Evolutionary conservation across 371 early-diverging fungal species (phyloP), one percentile per base, ranked within the genome.

Genomic region (Saksenaea vasiformis): DNA sequence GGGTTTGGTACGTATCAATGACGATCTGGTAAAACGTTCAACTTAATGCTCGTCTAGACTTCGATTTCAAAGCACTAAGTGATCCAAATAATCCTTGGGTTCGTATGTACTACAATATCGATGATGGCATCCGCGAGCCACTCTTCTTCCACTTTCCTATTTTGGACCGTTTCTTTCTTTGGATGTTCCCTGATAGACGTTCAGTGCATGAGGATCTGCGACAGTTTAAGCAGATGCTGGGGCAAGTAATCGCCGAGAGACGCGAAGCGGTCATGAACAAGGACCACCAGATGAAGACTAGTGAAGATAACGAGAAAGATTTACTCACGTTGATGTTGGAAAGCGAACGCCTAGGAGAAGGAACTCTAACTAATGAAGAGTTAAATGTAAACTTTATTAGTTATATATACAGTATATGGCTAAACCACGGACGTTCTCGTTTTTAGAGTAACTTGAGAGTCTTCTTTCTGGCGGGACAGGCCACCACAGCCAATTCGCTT

Each of bases 401-500:
- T 69, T 71, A 63, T n/a, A 24, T 19, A 60, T 15, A 4, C 7
- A 43, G 1, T 8, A 22, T n/a, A 7, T 51, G 5, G 11, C 15
- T 24, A 19, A 27, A 9, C 39, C 39, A 14, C 54, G 10, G 3
- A 17, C 15, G 14, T 15, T n/a, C 39, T 34, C n/a, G n/a, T n/a
- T 17, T 27, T 24, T 34, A 77, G 76, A 71, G 61, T 27, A 71
- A 68, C 27, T 38, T 74, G 11, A 65, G 62, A 26, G 31, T 69
- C 0, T 76, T 72, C 17, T 74, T 84, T 58, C 56, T 86, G 0
- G 89, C 88, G 26, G 72, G 80, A 0, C 66, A 66, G n/a, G 71
- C 64, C n/a, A 71, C 68, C n/a, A 71, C 69, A 53, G 69, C 75
- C 19, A 64, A 75, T 19, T 65, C 72, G 13, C 60, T 75, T 28